Base-by-base conservation (phyloP, 2,329 filamentous ascomycete genomes). In the Alternaria solani region DNA sequence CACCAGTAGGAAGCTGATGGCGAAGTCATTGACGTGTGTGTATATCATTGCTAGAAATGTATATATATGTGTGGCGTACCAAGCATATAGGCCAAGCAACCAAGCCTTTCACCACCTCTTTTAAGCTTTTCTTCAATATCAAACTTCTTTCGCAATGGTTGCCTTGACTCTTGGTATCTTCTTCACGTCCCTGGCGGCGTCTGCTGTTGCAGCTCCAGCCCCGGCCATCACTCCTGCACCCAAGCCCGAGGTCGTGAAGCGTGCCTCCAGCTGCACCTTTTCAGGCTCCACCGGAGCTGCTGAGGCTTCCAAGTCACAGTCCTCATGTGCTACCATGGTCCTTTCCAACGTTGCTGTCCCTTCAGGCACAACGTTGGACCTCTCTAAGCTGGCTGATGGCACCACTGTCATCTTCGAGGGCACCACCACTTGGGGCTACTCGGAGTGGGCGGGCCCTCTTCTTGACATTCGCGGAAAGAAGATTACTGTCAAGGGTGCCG, bases 371-470 rank as follows among this genome's bases (percentile, higher is more conserved):
- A 88, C 87, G 1, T 81, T 89, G 1, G 86, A 89, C 68, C 73
- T 89, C 59, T 86, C 85, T 11, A 75, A 78, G 11, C 80, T 88
- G 32, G 80, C 80, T 0, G 72, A 78, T 20, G 83, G 81, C 61
- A 86, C 86, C 16, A 81, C 75, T 57, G 82, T 90, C 62, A 85
- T 85, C 68, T 91, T 91, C 75, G 75, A 86, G 57, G 89, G 89
- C 34, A 86, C 81, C 18, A 91, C 88, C 9, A 87, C 85, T 51
- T 91, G 88, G 70, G 88, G 83, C 18, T 90, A 89, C 77, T 79
- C 86, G 60, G 85, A 89, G 68, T 91, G 88, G 88, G 74, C 75
- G 0, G 89, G 89, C 0, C 88, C 88, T 42, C 80, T 91, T 4
- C 81, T 91, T 64, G 81, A 82, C 38, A 81, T 91, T 61, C 83